Percentiles rank a stretch among this genome's conserved stretches.
phyloP scores from a whole-genome alignment of 352 stramenopile species.

The Pythium vanterpoolii region DNA sequence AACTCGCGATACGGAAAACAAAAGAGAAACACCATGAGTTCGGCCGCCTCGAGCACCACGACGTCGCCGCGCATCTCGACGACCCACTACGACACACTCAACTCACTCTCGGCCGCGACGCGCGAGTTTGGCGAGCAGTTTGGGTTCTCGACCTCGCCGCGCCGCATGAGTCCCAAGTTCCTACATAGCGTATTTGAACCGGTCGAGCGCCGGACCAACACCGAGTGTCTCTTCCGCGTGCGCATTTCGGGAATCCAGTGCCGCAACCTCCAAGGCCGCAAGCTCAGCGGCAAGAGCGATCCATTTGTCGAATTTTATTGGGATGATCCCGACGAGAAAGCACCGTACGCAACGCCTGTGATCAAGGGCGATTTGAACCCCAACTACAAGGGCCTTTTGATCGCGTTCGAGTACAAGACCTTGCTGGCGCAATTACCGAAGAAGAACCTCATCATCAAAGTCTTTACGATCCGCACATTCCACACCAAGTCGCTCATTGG shows the following conservation, averaged over 20 bases:
- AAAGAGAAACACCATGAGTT: conserved; percentile 11
- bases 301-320: conserved; percentile 88
- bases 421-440: conserved; percentile 54
- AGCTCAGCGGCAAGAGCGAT: conserved; percentile 83
- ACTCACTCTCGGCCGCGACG: conserved; percentile 71
- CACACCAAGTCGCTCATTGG: conserved; percentile 75
- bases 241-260: conserved; percentile 87
- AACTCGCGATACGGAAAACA: background rate
- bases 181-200: conserved; percentile 68
- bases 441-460: conserved; percentile 65
- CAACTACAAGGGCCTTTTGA: conserved; percentile 85
- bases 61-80: conserved; percentile 36
- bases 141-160: conserved; percentile 32
- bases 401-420: conserved; percentile 85
- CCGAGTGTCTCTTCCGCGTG: conserved; percentile 80
- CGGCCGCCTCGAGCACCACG: conserved; percentile 30
- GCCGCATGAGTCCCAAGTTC: conserved; percentile 55
- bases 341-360: conserved; percentile 76
- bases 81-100: conserved; percentile 60
- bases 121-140: conserved; percentile 75
- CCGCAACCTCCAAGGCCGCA: conserved; percentile 75
- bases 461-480: conserved; percentile 84
- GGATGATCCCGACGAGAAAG: conserved; percentile 65
- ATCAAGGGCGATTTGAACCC: conserved; percentile 86
- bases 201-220: conserved; percentile 47